A percentile compares a stretch with the other conserved stretches of the same genome.
Conservation (phyloP, 768 basidiomycete genomes). For the Boletus rubescentipes region DNA sequence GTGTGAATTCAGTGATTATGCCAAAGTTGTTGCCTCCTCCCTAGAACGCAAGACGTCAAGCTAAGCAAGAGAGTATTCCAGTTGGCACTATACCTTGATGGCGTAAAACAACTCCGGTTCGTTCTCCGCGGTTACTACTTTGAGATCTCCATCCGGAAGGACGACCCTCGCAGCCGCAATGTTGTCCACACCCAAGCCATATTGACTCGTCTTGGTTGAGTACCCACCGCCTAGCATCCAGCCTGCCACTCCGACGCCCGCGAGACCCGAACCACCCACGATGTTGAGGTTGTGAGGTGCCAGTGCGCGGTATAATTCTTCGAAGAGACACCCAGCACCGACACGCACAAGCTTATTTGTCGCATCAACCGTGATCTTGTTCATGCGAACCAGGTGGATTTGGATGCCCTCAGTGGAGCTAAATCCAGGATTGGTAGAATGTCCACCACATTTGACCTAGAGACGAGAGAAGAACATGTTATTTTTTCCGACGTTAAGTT, state of each 20-base stretch:
- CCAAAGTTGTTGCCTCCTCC: slow-evolving; percentile 30
- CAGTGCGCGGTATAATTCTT: slow-evolving; percentile 27
- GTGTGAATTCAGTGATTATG: slow-evolving; percentile 25
- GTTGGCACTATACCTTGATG: slow-evolving; percentile 1
- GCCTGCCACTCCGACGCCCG: slow-evolving; percentile 32
- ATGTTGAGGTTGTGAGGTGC: slow-evolving; percentile 9
- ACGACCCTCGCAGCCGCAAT: slow-evolving; percentile 28
- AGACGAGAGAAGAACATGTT: not conserved
- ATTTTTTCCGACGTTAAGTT: too few species aligned
- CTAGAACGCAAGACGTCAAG: slow-evolving; percentile 1
- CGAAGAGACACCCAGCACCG: slow-evolving; percentile 32
- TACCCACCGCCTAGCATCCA: slow-evolving; percentile 38
- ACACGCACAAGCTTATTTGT: slow-evolving; percentile 12
- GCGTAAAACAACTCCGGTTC: slow-evolving; percentile 1
- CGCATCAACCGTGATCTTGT: slow-evolving; percentile 4
- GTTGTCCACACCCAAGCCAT: slow-evolving; percentile 36
- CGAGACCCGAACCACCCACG: slow-evolving; percentile 23
- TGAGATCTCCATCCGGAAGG: slow-evolving; percentile 26
- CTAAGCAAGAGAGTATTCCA: not conserved
- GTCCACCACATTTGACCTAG: slow-evolving; percentile 36
- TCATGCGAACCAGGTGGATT: slow-evolving; percentile 27
- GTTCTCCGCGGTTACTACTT: not conserved
- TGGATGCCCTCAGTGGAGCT: slow-evolving; percentile 34
- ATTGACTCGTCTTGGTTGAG: slow-evolving; percentile 34
- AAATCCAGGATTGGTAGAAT: slow-evolving; percentile 28